Evolutionary conservation across 169 alveolate species (phyloP).

Genomic region (Eimeria maxima): DNA sequence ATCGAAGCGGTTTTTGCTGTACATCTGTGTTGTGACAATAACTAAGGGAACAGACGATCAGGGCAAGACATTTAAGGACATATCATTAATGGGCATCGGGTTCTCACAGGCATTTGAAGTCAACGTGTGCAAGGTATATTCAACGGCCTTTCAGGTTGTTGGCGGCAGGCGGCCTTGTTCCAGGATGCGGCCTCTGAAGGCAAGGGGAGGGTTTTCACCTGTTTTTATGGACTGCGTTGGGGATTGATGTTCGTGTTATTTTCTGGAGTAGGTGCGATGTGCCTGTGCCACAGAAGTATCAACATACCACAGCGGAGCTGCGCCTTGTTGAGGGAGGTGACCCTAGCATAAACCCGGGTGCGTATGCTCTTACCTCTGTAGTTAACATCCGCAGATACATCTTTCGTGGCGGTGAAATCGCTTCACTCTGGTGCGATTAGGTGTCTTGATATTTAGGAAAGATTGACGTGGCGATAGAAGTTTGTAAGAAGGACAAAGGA

Average conservation of each 20-base stretch:
- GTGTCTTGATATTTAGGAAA: not conserved
- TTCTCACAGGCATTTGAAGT: constrained; percentile 56
- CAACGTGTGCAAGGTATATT: constrained; percentile 63
- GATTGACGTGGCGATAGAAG: constrained; percentile 60
- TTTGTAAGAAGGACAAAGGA: constrained; percentile 55
- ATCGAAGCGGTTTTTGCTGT: constrained; percentile 43
- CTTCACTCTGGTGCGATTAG: not conserved
- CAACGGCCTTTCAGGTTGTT: not conserved
- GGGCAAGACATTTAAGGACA: constrained; percentile 65
- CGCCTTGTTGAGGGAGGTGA: constrained; percentile 71
- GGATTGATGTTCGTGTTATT: not conserved
- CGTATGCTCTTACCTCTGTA: not conserved
- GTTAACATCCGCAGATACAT: not conserved
- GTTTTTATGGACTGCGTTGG: not conserved
- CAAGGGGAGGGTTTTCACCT: not conserved
- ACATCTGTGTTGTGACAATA: constrained; percentile 58
- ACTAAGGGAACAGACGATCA: constrained; percentile 45
- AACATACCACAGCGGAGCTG: constrained; percentile 52
- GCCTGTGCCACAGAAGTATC: constrained; percentile 41
- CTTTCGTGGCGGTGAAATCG: not conserved
- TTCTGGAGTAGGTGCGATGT: not conserved
- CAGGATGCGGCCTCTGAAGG: not conserved
- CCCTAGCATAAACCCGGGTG: constrained; percentile 60
- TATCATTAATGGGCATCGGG: constrained; percentile 74
- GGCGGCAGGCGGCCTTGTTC: not conserved